Percentiles rank a stretch among this genome's conserved stretches.
Evolutionary conservation across 2,329 filamentous ascomycete genomes (phyloP).

Genomic region (Epichloe bromicola): DNA sequence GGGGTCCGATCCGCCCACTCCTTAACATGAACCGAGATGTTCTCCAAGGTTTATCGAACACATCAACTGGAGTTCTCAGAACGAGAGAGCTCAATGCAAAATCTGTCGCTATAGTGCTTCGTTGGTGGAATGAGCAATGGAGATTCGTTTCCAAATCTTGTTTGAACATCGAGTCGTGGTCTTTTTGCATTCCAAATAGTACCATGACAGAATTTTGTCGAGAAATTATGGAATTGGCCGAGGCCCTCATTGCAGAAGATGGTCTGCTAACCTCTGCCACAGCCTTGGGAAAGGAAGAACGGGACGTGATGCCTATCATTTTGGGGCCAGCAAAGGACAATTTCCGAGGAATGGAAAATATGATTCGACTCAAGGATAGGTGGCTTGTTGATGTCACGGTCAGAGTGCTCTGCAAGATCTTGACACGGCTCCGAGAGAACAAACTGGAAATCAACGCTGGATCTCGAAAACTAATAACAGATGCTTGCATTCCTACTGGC

Average conservation of each 20-base stretch:
- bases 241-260: constrained; percentile 73
- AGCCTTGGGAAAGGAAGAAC: constrained; percentile 21
- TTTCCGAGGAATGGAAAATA: constrained; percentile 64
- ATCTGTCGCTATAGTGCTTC: constrained; percentile 54
- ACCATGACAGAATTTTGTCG: constrained; percentile 88
- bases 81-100: constrained; percentile 41
- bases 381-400: constrained; percentile 77
- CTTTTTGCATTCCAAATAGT: constrained; percentile 56
- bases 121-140: constrained; percentile 82
- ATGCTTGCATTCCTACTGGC: constrained; percentile 49
- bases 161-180: constrained; percentile 73
- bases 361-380: constrained; percentile 79
- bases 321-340: constrained; percentile 27
- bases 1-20: constrained; percentile 44
- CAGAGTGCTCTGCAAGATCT: constrained; percentile 69
- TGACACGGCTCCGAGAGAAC: constrained; percentile 67
- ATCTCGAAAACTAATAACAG: constrained; percentile 48
- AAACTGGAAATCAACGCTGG: constrained; percentile 54
- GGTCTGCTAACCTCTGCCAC: constrained; percentile 63
- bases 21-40: constrained; percentile 45
- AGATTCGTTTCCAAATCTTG: constrained; percentile 69
- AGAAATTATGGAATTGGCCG: constrained; percentile 88
- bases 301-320: constrained; percentile 27
- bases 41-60: constrained; percentile 42
- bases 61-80: constrained; percentile 41